Percentiles rank a stretch among this genome's conserved stretches.
These are phyloP conservation scores for Sclerotinia minor DNA, from an alignment of 2,329 filamentous ascomycete species.

Conservation along the genomic window DNA sequence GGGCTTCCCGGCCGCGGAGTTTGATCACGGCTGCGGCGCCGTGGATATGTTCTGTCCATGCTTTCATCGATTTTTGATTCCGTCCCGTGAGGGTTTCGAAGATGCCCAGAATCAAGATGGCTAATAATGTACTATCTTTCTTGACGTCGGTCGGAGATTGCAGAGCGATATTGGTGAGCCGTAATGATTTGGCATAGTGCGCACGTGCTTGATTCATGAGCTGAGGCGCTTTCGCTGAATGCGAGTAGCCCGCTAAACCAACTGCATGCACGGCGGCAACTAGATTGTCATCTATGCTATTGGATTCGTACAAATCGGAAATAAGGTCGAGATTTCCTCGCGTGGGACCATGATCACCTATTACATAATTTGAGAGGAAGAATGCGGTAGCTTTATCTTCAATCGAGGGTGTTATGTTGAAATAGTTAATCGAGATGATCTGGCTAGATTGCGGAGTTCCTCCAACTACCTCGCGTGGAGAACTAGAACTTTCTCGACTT, in stretches of 20 bases:
- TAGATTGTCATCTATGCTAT: slow-evolving; percentile 48
- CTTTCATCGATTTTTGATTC: slow-evolving; percentile 49
- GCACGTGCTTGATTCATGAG: slow-evolving; percentile 51
- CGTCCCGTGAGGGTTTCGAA: slow-evolving; percentile 56
- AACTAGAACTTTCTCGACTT: neutral
- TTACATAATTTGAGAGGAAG: slow-evolving; percentile 39
- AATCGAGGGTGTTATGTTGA: slow-evolving; percentile 38
- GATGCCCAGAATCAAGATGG: slow-evolving; percentile 55
- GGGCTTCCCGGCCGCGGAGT: slow-evolving; percentile 51
- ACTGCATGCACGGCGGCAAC: slow-evolving; percentile 55
- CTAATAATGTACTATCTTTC: slow-evolving; percentile 56
- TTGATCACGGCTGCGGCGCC: slow-evolving; percentile 53
- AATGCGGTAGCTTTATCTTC: slow-evolving; percentile 37
- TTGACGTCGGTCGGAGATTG: slow-evolving; percentile 48
- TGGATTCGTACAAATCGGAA: slow-evolving; percentile 50
- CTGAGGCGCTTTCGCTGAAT: slow-evolving; percentile 41
- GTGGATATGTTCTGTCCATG: slow-evolving; percentile 55
- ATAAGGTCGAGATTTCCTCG: slow-evolving; percentile 56
- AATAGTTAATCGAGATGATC: slow-evolving; percentile 28
- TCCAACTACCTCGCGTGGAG: neutral
- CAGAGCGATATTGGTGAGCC: slow-evolving; percentile 53
- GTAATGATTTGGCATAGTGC: slow-evolving; percentile 53
- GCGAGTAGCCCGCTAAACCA: slow-evolving; percentile 53
- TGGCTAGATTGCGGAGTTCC: neutral
- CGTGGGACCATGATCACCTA: slow-evolving; percentile 44